Conservation (phyloP, 192 early-diverging fungal species). For the Linnemannia hyalina region DNA sequence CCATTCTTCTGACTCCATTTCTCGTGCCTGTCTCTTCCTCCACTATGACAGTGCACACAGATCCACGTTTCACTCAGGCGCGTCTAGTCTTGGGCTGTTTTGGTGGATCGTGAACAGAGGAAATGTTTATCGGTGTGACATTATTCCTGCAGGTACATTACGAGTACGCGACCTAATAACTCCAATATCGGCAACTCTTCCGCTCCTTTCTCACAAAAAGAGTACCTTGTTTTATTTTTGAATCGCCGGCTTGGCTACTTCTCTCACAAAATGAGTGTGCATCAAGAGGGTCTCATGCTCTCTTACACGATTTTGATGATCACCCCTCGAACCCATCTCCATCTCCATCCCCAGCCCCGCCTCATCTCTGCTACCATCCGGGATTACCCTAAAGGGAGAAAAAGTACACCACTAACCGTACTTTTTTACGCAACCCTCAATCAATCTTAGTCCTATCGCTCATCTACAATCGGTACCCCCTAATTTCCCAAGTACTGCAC, state of each 20-base stretch:
- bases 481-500: not conserved
- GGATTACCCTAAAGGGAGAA: not conserved
- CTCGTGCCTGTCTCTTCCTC: too few species aligned
- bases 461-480: not conserved
- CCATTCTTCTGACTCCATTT: too few species aligned
- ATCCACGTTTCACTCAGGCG: too few species aligned
- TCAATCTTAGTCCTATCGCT: not conserved
- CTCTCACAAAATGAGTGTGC: not conserved
- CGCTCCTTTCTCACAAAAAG: too few species aligned
- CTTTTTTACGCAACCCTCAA: not conserved
- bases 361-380: not conserved
- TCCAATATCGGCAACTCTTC: too few species aligned
- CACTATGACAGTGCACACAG: too few species aligned
- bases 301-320: not conserved
- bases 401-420: not conserved
- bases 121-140: too few species aligned
- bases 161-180: too few species aligned
- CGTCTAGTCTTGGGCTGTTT: too few species aligned
- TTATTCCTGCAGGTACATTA: too few species aligned
- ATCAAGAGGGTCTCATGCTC: not conserved
- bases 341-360: not conserved
- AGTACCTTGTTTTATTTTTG: not conserved
- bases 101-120: too few species aligned
- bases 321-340: not conserved
- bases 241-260: not conserved